Base-by-base conservation (phyloP, 768 basidiomycete species). In the Dentipellis fragilis region DNA sequence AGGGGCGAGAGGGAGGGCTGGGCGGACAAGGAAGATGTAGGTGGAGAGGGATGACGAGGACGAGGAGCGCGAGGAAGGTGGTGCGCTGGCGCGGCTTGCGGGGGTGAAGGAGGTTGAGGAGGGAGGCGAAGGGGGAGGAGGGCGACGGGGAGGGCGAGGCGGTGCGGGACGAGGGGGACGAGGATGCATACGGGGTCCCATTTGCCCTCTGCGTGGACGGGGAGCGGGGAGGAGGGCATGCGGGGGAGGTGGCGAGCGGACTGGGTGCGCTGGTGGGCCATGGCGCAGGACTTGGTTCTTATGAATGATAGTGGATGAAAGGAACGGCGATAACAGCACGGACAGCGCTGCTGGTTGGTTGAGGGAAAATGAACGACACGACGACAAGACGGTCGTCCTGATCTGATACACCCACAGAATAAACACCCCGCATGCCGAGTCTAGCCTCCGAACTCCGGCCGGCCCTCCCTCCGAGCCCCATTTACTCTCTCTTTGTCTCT, bases 21-120 rank as follows among this genome's bases (percentile, higher is more conserved):
- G 2, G 60, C 54, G 34, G n/a, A 58, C 46, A n/a, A 63, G 34
- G 51, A 58, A 59, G 22, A 61, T 45, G 36, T 61, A 61, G 0
- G 58, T 17, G 0, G 60, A 54, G 53, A 61, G 4, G 1, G 34
- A 12, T n/a, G 21, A 57, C 19, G 40, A 61, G 60, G 51, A 51
- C 52, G 7, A 59, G 9, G 12, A 61, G 54, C n/a, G 58, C 60
- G 36, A 61, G 46, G 51, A 59, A n/a, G 2, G 60, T 61, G 7
- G 55, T 42, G 7, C 58, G 58, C 4, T 56, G 56, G 21, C 60
- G 58, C 19, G 58, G 21, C 12, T 57, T 59, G 23, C 60, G 58
- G 0, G 58, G 58, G n/a, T 56, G 53, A 6, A 61, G 47, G 45
- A 57, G 12, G 4, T 57, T 54, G 39, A 57, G 16, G 47, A 61